Evolutionary conservation across 1,284 basidiomycete genomes (phyloP).

Genomic region (Hypsizygus ulmarius): DNA sequence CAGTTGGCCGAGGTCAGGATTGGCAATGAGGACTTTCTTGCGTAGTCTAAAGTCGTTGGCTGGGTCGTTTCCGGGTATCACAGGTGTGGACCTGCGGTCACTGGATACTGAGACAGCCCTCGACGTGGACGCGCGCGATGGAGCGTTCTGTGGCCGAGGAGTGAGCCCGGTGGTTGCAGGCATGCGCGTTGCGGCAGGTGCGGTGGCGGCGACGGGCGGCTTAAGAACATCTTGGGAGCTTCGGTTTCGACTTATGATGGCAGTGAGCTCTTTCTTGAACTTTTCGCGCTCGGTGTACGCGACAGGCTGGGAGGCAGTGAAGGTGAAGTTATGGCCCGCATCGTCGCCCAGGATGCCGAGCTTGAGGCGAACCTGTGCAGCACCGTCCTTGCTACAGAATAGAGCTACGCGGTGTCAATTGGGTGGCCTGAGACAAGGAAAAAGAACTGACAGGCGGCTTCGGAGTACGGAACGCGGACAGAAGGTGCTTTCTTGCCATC

Average conservation of each 20-base stretch:
- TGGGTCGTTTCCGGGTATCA: constrained; percentile 56
- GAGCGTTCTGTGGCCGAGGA: constrained; percentile 24
- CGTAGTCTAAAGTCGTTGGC: constrained; percentile 68
- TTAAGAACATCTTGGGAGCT: constrained; percentile 32
- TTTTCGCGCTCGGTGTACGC: constrained; percentile 69
- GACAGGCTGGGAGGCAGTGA: constrained; percentile 59
- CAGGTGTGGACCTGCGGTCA: constrained; percentile 50
- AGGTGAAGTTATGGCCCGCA: constrained; percentile 76
- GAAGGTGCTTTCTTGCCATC: constrained; percentile 59
- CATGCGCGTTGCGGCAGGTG: constrained; percentile 23
- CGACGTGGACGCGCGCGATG: constrained; percentile 44
- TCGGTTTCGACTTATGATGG: constrained; percentile 71
- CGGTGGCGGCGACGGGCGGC: constrained; percentile 28
- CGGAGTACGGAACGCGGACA: constrained; percentile 57
- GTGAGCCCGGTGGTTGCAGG: constrained; percentile 29
- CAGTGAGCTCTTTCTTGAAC: constrained; percentile 76
- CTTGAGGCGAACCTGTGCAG: constrained; percentile 73
- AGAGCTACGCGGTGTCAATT: constrained; percentile 46
- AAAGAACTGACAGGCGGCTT: constrained; percentile 58
- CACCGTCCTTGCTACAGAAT: constrained; percentile 80
- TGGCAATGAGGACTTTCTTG: constrained; percentile 76
- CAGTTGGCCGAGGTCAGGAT: constrained; percentile 72
- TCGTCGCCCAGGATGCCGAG: constrained; percentile 64
- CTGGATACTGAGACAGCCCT: constrained; percentile 60
- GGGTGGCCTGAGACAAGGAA: background rate